Evolutionary conservation across 1,139 yeast genomes (phyloP), one percentile per base, ranked within the genome.

Genomic region (Magnusiomyces ingens): DNA sequence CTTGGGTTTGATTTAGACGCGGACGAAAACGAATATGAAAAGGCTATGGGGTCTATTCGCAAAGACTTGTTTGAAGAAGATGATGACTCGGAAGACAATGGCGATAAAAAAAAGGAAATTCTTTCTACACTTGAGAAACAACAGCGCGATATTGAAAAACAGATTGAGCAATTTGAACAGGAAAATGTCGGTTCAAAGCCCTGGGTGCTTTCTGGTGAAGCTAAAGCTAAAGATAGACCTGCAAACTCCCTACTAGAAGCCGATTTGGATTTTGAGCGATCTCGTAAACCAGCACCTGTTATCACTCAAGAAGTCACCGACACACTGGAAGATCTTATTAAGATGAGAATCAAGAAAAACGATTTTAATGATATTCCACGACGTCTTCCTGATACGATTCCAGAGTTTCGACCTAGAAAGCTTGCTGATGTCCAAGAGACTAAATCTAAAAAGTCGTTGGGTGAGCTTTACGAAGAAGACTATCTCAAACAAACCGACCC

Each of bases 141-240:
- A 66, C 98, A 91, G 68, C 75, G 76, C 53, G 81, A 80, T 56
- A 76, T 93, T 38, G 87, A 84, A 64, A 76, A 78, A 45, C 95
- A 93, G 69, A 93, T 93, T 58, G 79, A 79, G 42, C 76, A 79
- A 61, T 75, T 90, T 52, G 99, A 93, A 70, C 81, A 82, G 40
- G 98, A 91, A 66, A 84, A 94, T 32, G 83, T 93, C 29, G 93
- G 90, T 1, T 93, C 86, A 57, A 93, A 93, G 73, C 84, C 84
- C 64, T 93, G 99, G 99, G 83, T 95, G 8, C 78, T 91, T 78
- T 85, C 84, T 66, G 99, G 99, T 69, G 99, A 93, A 71, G 90
- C 89, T 1, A 78, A 80, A 52, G 87, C 91, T 1, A 80, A 77
- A 58, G 88, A 85, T 60, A 79, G 99, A 65, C 96, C 96, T 2